Evolutionary conservation across 2,329 filamentous ascomycete genomes (phyloP), one percentile per base, ranked within the genome.

Genomic region (Trichoderma gracile): DNA sequence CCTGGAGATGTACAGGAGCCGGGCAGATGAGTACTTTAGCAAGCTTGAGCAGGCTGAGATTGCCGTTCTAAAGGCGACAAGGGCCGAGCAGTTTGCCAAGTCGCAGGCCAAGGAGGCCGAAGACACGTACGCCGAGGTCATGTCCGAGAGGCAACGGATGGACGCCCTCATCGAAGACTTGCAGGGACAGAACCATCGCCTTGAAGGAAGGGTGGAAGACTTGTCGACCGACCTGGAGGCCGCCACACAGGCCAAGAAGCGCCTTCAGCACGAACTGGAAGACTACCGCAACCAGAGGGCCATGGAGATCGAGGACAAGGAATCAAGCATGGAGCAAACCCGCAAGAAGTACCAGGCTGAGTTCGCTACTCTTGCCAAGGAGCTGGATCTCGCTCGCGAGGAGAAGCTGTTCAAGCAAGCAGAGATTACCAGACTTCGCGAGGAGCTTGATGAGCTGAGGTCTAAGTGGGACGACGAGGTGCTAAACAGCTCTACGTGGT

Each of bases 391-490:
- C 67, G 93, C 96, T 70, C 90, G 95, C 42, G 93, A 98, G 75
- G 94, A 96, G 77, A 87, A 82, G 83, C 90, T 81, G 78, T 97
- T 80, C 84, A 94, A 84, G 85, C 92, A 95, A 70, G 87, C 90
- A 42, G 93, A 97, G 77, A 96, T 94, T 68, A 86, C 89, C 17
- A 88, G 92, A 50, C 84, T 99, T 60, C 89, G 94, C n/a, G 94
- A 98, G 74, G 95, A 99, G 77, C 87, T 98, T 25, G 95, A 99
- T 71, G 93, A 97, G 71, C 84, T 98, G 65, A 88, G 95, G 69
- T 93, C 89, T 70, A 98, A 98, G 79, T 98, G 95, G 94, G 95
- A 99, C 72, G 92, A 98, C 71, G 94, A 99, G 78, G 92, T 98
- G 12, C 86, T 98, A 70, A 98, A 98, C 79, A 96, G 92, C 77